These are phyloP conservation scores for Cercophora newfieldiana DNA, from an alignment of 495 filamentous ascomycete genomes.

Conservation along the genomic window DNA sequence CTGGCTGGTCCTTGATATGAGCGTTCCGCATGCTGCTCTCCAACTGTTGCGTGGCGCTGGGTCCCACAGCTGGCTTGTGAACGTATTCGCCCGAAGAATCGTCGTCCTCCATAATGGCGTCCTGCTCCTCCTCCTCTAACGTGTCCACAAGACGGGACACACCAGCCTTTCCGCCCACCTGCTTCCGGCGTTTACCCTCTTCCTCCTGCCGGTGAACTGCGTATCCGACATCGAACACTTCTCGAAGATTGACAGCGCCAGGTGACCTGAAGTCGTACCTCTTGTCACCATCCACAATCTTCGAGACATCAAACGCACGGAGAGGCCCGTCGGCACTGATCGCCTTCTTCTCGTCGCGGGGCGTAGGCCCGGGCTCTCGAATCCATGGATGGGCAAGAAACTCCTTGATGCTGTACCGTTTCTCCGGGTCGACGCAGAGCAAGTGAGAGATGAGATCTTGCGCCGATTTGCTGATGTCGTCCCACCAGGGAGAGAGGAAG, in stretches of 20 bases:
- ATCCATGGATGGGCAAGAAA: conserved; percentile 95
- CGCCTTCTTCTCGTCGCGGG: conserved; percentile 64
- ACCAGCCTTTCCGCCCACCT: conserved; percentile 60
- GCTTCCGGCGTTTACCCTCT: conserved; percentile 87
- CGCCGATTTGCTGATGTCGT: conserved; percentile 93
- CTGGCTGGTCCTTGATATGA: conserved; percentile 61
- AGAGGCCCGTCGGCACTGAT: conserved; percentile 42
- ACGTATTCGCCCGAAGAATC: conserved; percentile 66
- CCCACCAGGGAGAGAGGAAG: conserved; percentile 99
- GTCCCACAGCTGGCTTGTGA: conserved; percentile 47
- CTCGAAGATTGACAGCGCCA: conserved; percentile 89
- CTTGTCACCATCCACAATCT: conserved; percentile 59
- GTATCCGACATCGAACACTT: conserved; percentile 96
- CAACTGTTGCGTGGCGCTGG: conserved; percentile 66
- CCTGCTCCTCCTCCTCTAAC: conserved; percentile 59
- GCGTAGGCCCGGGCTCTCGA: conserved; percentile 54
- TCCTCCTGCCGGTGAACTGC: conserved; percentile 96
- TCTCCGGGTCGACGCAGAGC: conserved; percentile 87
- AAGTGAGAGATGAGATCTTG: conserved; percentile 94
- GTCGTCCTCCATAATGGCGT: conserved; percentile 46
- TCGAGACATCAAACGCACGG: conserved; percentile 55
- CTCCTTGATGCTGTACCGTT: conserved; percentile 83
- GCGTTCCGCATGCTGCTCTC: conserved; percentile 84
- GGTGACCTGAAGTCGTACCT: conserved; percentile 95
- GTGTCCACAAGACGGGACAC: conserved; percentile 58